Conservation (phyloP, 768 basidiomycete genomes). For the Phallus indusiatus region DNA sequence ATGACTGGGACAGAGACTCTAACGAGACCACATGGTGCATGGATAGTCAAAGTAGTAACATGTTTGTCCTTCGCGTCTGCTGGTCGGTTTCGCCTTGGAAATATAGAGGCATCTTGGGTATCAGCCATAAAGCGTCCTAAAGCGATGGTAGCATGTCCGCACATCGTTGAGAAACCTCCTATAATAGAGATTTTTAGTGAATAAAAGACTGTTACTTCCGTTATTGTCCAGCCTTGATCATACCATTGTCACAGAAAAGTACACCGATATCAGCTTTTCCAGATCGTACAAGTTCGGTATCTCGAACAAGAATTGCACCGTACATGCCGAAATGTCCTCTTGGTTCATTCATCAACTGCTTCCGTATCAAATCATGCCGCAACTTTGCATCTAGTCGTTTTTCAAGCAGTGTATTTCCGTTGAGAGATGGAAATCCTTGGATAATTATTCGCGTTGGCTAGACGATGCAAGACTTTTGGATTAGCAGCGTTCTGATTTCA, state of each 20-base stretch:
- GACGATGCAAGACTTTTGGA: neutral
- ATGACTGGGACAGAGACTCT: constrained; percentile 22
- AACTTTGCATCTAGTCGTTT: constrained; percentile 24
- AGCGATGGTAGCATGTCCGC: constrained; percentile 33
- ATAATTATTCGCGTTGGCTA: constrained; percentile 32
- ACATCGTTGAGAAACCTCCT: constrained; percentile 37
- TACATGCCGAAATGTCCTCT: constrained; percentile 33
- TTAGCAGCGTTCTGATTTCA: neutral
- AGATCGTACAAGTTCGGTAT: constrained; percentile 25
- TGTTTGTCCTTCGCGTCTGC: neutral
- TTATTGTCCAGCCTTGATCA: neutral
- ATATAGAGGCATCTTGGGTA: constrained; percentile 23
- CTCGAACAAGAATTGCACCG: constrained; percentile 27
- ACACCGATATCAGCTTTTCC: constrained; percentile 34
- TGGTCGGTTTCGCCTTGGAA: constrained; percentile 19
- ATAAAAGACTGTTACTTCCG: neutral
- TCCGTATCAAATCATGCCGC: constrained; percentile 20
- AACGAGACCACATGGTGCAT: constrained; percentile 32
- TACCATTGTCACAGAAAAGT: constrained; percentile 33
- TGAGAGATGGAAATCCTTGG: constrained; percentile 24
- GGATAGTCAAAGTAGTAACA: constrained; percentile 15
- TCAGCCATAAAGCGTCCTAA: constrained; percentile 32
- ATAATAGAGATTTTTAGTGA: neutral
- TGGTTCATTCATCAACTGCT: constrained; percentile 29
- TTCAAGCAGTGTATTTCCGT: constrained; percentile 26